Evolutionary conservation across 352 stramenopile species (phyloP).

Genomic region (Phytopythium boreale): DNA sequence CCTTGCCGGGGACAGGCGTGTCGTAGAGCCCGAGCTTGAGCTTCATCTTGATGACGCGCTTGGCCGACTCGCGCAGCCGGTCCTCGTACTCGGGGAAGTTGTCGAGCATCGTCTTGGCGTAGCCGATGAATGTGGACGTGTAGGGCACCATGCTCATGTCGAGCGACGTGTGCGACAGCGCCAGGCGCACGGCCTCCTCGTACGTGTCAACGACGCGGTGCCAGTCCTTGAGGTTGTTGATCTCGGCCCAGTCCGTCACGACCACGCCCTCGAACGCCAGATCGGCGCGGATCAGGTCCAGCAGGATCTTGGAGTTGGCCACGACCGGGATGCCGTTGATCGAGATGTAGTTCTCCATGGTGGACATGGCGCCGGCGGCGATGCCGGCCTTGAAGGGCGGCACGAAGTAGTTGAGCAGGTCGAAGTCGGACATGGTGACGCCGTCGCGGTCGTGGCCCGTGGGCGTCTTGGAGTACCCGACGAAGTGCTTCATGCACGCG

Average conservation of each 20-base stretch:
- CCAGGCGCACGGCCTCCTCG: constrained; percentile 56
- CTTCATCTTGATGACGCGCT: constrained; percentile 75
- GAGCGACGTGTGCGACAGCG: constrained; percentile 70
- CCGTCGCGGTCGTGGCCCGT: constrained; percentile 79
- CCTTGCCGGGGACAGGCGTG: constrained; percentile 41
- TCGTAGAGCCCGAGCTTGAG: constrained; percentile 71
- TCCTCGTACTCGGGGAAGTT: constrained; percentile 25
- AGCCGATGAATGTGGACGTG: constrained; percentile 44
- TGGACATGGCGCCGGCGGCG: constrained; percentile 64
- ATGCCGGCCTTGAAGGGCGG: constrained; percentile 73
- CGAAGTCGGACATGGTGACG: constrained; percentile 63
- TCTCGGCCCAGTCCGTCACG: constrained; percentile 91
- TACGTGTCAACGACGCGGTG: constrained; percentile 45
- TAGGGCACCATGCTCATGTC: constrained; percentile 91
- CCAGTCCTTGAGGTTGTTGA: constrained; percentile 78
- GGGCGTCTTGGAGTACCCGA: constrained; percentile 78
- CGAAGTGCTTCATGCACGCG: constrained; percentile 88
- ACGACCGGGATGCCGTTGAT: constrained; percentile 89
- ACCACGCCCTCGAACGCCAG: constrained; percentile 82
- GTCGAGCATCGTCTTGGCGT: constrained; percentile 40
- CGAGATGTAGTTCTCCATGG: constrained; percentile 94
- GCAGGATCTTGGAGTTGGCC: constrained; percentile 70
- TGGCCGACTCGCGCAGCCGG: constrained; percentile 49
- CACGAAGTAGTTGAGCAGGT: constrained; percentile 83
- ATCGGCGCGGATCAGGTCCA: constrained; percentile 75